These are phyloP conservation scores for Solanum hybrid DNA, from an alignment of 305 asterid species.

Conservation along the genomic window DNA sequence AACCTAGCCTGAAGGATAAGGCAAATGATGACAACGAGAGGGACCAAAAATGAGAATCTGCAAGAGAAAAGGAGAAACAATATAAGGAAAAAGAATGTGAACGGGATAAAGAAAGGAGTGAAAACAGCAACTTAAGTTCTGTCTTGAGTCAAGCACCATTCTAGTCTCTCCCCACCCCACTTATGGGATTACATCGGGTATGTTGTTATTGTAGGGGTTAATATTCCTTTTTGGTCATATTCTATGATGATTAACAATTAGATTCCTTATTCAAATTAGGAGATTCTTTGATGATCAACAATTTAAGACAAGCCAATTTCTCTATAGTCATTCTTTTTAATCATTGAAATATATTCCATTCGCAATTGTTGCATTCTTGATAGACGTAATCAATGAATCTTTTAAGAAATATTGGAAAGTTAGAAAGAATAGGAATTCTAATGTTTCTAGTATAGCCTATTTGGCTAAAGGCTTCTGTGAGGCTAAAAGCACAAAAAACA, in stretches of 20 bases:
- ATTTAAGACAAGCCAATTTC: not conserved
- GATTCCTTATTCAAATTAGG: not conserved
- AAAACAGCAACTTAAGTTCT: not conserved
- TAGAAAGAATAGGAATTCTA: not conserved
- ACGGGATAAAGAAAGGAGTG: not conserved
- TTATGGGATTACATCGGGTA: not conserved
- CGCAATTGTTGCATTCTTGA: not conserved
- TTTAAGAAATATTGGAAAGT: not conserved
- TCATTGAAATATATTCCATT: not conserved
- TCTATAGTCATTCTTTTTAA: not conserved
- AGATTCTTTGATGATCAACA: not conserved
- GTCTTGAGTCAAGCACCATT: not conserved
- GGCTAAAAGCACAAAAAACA: not conserved
- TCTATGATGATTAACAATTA: no score
- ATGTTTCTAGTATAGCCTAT: not conserved
- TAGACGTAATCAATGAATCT: not conserved
- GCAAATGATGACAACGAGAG: not conserved
- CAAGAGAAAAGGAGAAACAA: not conserved
- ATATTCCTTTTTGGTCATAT: not conserved
- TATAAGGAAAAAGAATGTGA: not conserved
- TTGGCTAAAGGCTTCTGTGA: not conserved
- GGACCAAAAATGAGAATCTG: not conserved
- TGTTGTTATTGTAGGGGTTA: not conserved
- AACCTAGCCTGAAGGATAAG: not conserved
- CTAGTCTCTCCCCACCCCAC: not conserved